A percentile compares a stretch with the other conserved stretches of the same genome.
phyloP scores from a whole-genome alignment of 2,329 filamentous ascomycete species.

The Pestalotiopsis sp. region DNA sequence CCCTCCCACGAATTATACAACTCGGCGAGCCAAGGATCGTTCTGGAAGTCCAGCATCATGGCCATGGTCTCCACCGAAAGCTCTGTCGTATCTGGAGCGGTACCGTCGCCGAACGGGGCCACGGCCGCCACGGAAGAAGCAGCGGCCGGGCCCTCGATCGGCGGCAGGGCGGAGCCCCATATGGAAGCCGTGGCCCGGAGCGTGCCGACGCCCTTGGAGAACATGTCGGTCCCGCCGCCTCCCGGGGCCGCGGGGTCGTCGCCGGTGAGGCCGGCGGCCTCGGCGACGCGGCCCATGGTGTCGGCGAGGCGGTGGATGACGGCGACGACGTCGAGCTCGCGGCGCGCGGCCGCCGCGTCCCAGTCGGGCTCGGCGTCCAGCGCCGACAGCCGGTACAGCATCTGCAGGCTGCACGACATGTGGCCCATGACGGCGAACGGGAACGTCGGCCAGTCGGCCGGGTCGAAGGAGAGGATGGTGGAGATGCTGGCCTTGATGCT shows the following conservation, averaged over 20 bases:
- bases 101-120: not conserved
- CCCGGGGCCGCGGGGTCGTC: slow-evolving; percentile 13
- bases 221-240: not conserved
- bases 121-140: not conserved
- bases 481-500: slow-evolving; percentile 24
- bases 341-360: slow-evolving; percentile 24
- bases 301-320: slow-evolving; percentile 20
- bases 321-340: slow-evolving; percentile 23
- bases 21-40: slow-evolving; percentile 13
- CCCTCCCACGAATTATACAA: slow-evolving; percentile 11
- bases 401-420: slow-evolving; percentile 27
- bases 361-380: slow-evolving; percentile 27
- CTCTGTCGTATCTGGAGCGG: not conserved
- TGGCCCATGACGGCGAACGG: slow-evolving; percentile 27
- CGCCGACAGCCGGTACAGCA: slow-evolving; percentile 29
- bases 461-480: slow-evolving; percentile 24
- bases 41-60: slow-evolving; percentile 11
- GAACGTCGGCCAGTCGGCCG: slow-evolving; percentile 21
- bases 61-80: not conserved
- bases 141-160: not conserved
- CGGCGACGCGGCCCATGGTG: slow-evolving; percentile 22
- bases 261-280: slow-evolving; percentile 20
- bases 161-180: slow-evolving; percentile 6
- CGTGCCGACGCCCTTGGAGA: not conserved
- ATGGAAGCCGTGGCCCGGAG: slow-evolving; percentile 4